Percentiles rank a stretch among this genome's conserved stretches.
These are phyloP conservation scores for Yamadazyma sp. DNA, from an alignment of 1,139 yeast species.

Conservation along the genomic window DNA sequence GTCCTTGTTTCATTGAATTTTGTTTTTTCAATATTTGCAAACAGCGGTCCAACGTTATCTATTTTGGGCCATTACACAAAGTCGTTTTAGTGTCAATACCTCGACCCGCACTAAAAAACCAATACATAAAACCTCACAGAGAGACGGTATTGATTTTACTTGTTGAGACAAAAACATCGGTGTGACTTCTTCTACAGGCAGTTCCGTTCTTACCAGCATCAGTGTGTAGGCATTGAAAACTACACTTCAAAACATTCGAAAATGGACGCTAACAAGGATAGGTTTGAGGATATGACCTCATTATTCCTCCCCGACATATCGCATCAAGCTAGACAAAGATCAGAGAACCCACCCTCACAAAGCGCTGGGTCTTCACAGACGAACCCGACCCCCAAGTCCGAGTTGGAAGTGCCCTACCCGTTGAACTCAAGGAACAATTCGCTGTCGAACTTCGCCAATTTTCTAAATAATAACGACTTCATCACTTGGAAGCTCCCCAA, in stretches of 20 bases:
- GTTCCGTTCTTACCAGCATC: too few species aligned
- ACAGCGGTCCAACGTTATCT: too few species aligned
- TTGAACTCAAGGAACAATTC: constrained; percentile 6
- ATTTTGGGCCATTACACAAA: too few species aligned
- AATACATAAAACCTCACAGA: not conserved
- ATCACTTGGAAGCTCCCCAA: constrained; percentile 17
- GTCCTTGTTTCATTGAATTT: not conserved
- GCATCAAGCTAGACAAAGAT: constrained; percentile 19
- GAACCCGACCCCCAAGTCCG: not conserved
- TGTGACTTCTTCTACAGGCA: too few species aligned
- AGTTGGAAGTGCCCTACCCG: constrained; percentile 1
- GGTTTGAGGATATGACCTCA: constrained; percentile 43
- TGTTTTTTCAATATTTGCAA: too few species aligned
- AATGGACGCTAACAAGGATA: constrained; percentile 16
- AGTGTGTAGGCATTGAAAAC: too few species aligned
- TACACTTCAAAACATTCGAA: too few species aligned
- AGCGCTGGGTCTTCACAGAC: not conserved
- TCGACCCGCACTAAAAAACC: not conserved
- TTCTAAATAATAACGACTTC: constrained; percentile 24
- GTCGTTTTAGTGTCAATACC: too few species aligned
- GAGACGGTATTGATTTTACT: too few species aligned
- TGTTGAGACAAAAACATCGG: too few species aligned
- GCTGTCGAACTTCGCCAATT: constrained; percentile 22
- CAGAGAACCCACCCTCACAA: constrained; percentile 3
- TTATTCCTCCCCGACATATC: constrained; percentile 45